These are phyloP conservation scores for Danielia oregonensis DNA, from an alignment of 805 yeast species.

Conservation along the genomic window DNA sequence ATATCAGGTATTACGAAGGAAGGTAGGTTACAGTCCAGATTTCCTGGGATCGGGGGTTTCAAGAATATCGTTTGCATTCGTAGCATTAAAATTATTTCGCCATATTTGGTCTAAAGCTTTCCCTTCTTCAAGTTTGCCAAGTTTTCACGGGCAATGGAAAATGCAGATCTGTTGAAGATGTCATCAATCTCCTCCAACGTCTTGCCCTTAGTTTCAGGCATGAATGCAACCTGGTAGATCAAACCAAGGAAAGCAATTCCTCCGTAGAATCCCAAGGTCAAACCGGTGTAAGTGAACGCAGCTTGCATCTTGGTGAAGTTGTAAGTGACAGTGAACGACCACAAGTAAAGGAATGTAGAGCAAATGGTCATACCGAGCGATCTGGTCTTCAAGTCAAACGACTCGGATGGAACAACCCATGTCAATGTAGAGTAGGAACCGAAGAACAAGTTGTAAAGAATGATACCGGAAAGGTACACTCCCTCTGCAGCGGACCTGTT, in stretches of 20 bases:
- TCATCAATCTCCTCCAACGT: slow-evolving; percentile 72
- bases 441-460: slow-evolving; percentile 61
- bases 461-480: slow-evolving; percentile 57
- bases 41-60: no score
- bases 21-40: no score
- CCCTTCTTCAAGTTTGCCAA: slow-evolving; percentile 26
- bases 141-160: slow-evolving; percentile 32
- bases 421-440: slow-evolving; percentile 66
- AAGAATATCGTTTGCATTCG: no score
- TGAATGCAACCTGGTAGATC: slow-evolving; percentile 50
- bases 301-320: slow-evolving; percentile 55
- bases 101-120: slow-evolving; percentile 6
- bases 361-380: slow-evolving; percentile 64
- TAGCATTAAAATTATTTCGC: no score
- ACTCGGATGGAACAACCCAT: slow-evolving; percentile 68
- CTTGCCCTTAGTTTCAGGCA: slow-evolving; percentile 71
- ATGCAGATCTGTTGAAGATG: slow-evolving; percentile 49
- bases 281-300: slow-evolving; percentile 59
- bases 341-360: slow-evolving; percentile 52
- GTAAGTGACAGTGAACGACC: slow-evolving; percentile 63
- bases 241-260: slow-evolving; percentile 60
- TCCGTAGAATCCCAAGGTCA: slow-evolving; percentile 64
- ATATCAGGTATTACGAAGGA: no score
- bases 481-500: slow-evolving; percentile 51
- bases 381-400: slow-evolving; percentile 55